A percentile compares a stretch with the other conserved stretches of the same genome.
These are phyloP conservation scores for Xylaria venustula DNA, from an alignment of 495 filamentous ascomycete genomes.

Conservation along the genomic window DNA sequence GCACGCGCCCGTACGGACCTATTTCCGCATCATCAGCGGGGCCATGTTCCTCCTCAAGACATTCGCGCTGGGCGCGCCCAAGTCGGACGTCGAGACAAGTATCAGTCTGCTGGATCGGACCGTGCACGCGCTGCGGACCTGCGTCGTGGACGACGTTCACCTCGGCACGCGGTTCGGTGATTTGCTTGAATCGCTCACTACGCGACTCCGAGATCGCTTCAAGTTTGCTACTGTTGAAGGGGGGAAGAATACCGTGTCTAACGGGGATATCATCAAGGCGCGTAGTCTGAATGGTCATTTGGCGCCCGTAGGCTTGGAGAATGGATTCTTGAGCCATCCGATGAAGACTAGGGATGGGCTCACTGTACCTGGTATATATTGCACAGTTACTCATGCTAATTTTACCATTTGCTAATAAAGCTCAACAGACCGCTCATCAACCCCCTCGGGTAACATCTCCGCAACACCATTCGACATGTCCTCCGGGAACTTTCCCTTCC, in stretches of 20 bases:
- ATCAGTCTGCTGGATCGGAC: constrained; percentile 78
- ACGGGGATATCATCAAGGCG: constrained; percentile 25
- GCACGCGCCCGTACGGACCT: constrained; percentile 89
- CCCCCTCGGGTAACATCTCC: constrained; percentile 50
- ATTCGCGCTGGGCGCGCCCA: constrained; percentile 87
- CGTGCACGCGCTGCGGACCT: constrained; percentile 75
- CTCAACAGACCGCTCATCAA: constrained; percentile 40
- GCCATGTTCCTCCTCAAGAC: constrained; percentile 94
- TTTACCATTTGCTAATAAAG: constrained; percentile 2
- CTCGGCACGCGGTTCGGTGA: constrained; percentile 94
- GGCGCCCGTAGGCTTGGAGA: constrained; percentile 30
- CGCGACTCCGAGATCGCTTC: constrained; percentile 70
- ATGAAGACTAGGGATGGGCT: constrained; percentile 26
- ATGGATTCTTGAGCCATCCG: constrained; percentile 27
- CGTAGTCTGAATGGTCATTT: constrained; percentile 27
- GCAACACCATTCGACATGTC: constrained; percentile 55
- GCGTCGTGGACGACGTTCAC: constrained; percentile 93
- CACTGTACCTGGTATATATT: constrained; percentile 28
- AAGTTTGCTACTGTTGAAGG: constrained; percentile 52
- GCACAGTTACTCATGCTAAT: background rate
- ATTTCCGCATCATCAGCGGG: constrained; percentile 89
- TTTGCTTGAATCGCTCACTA: constrained; percentile 77
- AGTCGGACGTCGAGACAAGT: constrained; percentile 80
- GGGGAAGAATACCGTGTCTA: constrained; percentile 35
- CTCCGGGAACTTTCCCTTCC: constrained; percentile 47